Conservation (phyloP, 805 yeast species). For the Saccharomycopsis sp. region DNA sequence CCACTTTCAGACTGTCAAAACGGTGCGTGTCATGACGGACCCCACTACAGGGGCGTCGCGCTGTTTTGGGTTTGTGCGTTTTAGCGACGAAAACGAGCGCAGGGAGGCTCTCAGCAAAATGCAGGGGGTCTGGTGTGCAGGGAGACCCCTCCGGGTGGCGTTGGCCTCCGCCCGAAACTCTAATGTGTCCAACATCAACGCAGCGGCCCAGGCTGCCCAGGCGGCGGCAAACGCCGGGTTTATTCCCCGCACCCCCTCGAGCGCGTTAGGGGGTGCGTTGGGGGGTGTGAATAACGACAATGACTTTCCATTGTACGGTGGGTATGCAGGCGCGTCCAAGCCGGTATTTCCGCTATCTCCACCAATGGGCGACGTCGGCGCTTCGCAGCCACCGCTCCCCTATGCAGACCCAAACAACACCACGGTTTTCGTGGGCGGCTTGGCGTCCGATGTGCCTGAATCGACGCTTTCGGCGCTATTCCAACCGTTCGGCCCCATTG, state of each 20-base stretch:
- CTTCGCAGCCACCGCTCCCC: conserved; percentile 15
- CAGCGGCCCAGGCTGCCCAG: conserved; percentile 12
- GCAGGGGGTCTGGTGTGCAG: conserved; percentile 79
- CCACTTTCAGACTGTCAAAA: conserved; percentile 58
- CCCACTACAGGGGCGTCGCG: conserved; percentile 43
- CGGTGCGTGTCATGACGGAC: conserved; percentile 82
- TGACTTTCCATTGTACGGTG: background rate
- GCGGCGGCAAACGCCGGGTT: background rate
- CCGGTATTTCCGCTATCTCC: background rate
- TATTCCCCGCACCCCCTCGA: background rate
- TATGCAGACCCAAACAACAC: conserved; percentile 55
- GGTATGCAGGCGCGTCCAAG: background rate
- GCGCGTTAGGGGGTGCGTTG: background rate
- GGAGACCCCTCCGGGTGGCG: conserved; percentile 70
- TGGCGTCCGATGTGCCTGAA: conserved; percentile 58
- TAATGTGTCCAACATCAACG: conserved; percentile 7
- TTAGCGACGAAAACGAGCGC: conserved; percentile 63
- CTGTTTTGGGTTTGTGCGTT: conserved; percentile 49
- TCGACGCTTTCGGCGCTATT: conserved; percentile 53
- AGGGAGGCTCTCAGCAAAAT: conserved; percentile 61
- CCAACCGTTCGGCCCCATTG: conserved; percentile 66
- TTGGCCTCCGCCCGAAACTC: conserved; percentile 67
- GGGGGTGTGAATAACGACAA: conserved; percentile 2
- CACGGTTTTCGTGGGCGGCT: conserved; percentile 73
- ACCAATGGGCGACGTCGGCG: conserved; percentile 2